Conservation (phyloP, 1,139 yeast species). For the Meyerozyma elateridarum region DNA sequence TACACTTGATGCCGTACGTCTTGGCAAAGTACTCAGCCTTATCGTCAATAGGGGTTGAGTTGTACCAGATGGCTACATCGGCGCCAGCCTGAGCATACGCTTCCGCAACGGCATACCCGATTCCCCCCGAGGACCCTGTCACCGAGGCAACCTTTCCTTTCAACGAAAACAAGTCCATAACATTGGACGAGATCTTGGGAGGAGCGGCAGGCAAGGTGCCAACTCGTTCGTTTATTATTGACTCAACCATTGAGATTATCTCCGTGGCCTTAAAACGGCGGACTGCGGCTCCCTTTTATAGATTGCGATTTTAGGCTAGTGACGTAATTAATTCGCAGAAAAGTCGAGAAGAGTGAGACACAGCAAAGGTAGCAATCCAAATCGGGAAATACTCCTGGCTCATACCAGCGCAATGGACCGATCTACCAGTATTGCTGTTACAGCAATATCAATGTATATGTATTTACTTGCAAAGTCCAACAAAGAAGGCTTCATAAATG, state of each 20-base stretch:
- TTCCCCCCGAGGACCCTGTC: constrained; percentile 41
- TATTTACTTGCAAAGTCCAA: no score
- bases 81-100: constrained; percentile 42
- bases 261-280: no score
- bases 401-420: no score
- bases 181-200: constrained; percentile 6
- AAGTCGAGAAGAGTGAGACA: no score
- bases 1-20: constrained; percentile 14
- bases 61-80: constrained; percentile 33
- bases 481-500: no score
- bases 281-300: no score
- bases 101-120: constrained; percentile 36
- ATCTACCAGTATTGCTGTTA: no score
- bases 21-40: constrained; percentile 14
- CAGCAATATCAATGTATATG: no score
- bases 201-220: constrained; percentile 3
- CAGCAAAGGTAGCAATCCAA: no score
- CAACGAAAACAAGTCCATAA: constrained; percentile 20
- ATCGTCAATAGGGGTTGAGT: constrained; percentile 22
- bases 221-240: constrained; percentile 4
- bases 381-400: no score
- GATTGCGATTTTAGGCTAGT: no score
- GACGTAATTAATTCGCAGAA: no score
- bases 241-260: not conserved
- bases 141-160: constrained; percentile 35